Conservation (phyloP, 1,284 basidiomycete genomes). For the Microbotryum lychnidis-dioicae region DNA sequence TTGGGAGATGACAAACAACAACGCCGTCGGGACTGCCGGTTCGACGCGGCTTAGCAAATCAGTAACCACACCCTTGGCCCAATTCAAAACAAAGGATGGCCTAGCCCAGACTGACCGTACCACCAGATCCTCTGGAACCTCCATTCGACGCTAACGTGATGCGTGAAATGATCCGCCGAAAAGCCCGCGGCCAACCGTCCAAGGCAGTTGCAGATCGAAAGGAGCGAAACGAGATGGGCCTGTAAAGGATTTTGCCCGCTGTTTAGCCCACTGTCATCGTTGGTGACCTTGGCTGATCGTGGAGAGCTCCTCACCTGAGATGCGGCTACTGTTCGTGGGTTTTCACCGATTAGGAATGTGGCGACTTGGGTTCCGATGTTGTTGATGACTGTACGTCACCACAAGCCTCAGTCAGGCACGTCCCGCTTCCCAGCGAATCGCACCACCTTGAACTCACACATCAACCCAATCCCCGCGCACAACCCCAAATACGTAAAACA, state of each 20-base stretch:
- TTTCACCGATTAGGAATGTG: conserved; percentile 4
- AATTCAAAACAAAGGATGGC: not conserved
- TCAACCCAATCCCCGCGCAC: conserved; percentile 18
- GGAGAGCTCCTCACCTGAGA: not conserved
- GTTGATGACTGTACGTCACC: conserved; percentile 14
- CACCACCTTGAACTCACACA: conserved; percentile 6
- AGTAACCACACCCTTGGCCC: not conserved
- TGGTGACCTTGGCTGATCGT: too few relatives aligned
- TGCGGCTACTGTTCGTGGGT: not conserved
- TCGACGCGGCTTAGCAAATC: not conserved
- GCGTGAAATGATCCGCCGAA: conserved; percentile 9
- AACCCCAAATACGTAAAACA: conserved; percentile 10
- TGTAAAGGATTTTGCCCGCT: not conserved
- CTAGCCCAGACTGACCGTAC: not conserved
- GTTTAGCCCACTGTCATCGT: too few relatives aligned
- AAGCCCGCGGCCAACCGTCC: conserved; percentile 19
- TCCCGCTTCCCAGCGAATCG: not conserved
- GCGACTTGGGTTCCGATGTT: conserved; percentile 17
- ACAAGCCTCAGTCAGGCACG: too few relatives aligned
- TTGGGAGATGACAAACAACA: conserved; percentile 19
- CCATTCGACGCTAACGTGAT: conserved; percentile 4
- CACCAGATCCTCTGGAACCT: conserved; percentile 23
- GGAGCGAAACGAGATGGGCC: conserved; percentile 18
- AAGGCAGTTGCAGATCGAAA: conserved; percentile 15
- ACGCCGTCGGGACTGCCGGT: conserved; percentile 11